Evolutionary conservation across 2,329 filamentous ascomycete genomes (phyloP), one percentile per base, ranked within the genome.

Genomic region (Fusarium mexicanum): DNA sequence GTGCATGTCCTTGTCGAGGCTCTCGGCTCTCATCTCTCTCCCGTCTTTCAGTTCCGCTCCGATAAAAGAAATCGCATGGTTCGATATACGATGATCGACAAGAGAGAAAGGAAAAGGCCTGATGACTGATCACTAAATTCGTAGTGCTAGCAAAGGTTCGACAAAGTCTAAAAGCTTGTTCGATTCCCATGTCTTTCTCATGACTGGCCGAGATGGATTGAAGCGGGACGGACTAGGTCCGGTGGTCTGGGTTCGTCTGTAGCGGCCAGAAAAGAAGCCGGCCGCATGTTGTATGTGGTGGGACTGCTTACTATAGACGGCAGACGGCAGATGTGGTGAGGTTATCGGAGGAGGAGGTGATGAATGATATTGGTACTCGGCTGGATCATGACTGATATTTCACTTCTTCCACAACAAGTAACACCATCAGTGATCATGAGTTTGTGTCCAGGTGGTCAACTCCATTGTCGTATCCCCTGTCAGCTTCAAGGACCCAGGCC

Each of bases 131-230:
- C 47, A 57, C 54, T 62, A 33, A 26, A 43, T 38, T 38, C 48
- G 26, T 53, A 53, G 50, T 53, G 33, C 55, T 47, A 65, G 29
- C 41, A 58, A 51, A 74, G 69, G 59, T 48, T 67, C 44, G 33
- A 47, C 41, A 66, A 69, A 71, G 61, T 62, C 57, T 43, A 55
- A 74, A 74, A 72, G 63, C 67, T 68, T 72, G 71, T 64, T 67
- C 59, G 40, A 44, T 53, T 67, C 53, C 51, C 62, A 55, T 61
- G 55, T 50, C 54, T 26, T 46, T 55, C 62, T 41, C 35, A 46
- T 63, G 63, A 58, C 37, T 71, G 58, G 71, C 26, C 31, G 13
- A 61, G 26, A 16, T 37, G 20, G 50, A 31, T 38, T 26, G 43
- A 22, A 64, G 65, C 65, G 66, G 65, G 68, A 37, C 67, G 54